phyloP scores from a whole-genome alignment of 208 protist genomes.

The Strigomonas oncopelti region DNA sequence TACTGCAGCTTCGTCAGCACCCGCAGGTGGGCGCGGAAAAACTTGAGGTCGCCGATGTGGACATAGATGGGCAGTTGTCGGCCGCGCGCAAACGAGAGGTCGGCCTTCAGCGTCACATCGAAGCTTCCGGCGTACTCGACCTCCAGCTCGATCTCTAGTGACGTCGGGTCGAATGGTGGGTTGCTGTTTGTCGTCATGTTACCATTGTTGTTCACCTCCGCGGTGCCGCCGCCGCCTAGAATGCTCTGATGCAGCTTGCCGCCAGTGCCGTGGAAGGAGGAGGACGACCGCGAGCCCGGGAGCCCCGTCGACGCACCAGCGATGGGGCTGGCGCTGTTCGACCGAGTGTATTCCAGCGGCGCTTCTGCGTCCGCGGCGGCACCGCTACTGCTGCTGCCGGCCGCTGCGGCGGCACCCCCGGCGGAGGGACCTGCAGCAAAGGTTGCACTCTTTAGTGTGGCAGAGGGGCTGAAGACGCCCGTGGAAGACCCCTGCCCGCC shows the following conservation, averaged over 20 bases:
- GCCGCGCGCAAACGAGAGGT: constrained; percentile 69
- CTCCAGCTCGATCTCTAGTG: constrained; percentile 70
- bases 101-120: constrained; percentile 56
- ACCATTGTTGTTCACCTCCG: not conserved
- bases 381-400: not conserved
- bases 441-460: not conserved
- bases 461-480: not conserved
- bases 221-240: not conserved
- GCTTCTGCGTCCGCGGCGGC: not conserved
- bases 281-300: not conserved
- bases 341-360: not conserved
- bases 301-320: not conserved
- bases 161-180: constrained; percentile 5
- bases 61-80: constrained; percentile 68
- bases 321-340: no score
- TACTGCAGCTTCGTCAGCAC: constrained; percentile 53
- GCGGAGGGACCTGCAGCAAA: not conserved
- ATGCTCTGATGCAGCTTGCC: not conserved
- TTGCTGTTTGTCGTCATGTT: not conserved
- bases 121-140: constrained; percentile 76
- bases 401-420: not conserved
- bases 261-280: not conserved
- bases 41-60: constrained; percentile 46
- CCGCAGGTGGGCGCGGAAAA: constrained; percentile 31
- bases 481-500: constrained; percentile 3